Base-by-base conservation (phyloP, 2,329 filamentous ascomycete species). In the Dichotomopilus funicola region DNA sequence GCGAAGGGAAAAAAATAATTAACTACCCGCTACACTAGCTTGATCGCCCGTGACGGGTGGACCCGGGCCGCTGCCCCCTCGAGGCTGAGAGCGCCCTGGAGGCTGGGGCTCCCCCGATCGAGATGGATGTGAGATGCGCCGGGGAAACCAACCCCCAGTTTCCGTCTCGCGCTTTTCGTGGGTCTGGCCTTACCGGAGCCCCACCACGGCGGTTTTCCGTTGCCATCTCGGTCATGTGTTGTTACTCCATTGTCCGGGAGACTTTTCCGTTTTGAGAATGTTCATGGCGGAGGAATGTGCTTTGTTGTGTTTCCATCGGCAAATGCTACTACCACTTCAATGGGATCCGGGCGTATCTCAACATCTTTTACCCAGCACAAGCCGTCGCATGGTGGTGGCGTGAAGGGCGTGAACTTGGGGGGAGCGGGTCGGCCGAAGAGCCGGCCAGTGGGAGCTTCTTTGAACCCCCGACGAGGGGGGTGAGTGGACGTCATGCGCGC, bases 61-160 rank as follows among this genome's bases (percentile, higher is more conserved):
- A 46, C 49, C 48, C 52, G 41, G 52, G 45, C 49, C 49, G 52
- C 49, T 55, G 46, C 52, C 53, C 42, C 9, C 45, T 58, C 53
- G 46, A 53, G 49, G 13, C 47, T 38, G 52, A 19, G 19, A 13
- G 45, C 34, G 3, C 12, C 13, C 40, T 11, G 11, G 12, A 42
- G 10, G 13, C 6, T 7, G 5, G 40, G 11, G 37, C 37, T 12
- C 37, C 8, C 37, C 12, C 49, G 41, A 58, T 55, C 53, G 53
- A 51, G 10, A 51, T 56, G 49, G 49, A 43, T 9, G 36, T 34
- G 35, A 47, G 42, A 38, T 41, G 36, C 46, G n/a, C 50, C 57
- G 57, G 53, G 56, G 57, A 59, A 59, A 51, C 9, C 33, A 42
- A 19, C 31, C 53, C 53, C 53, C 50, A 40, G 57, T 33, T 56